A percentile compares a stretch with the other conserved stretches of the same genome.
Evolutionary conservation across 208 protist genomes (phyloP).

Genomic region (Acanthamoeba pearcei): DNA sequence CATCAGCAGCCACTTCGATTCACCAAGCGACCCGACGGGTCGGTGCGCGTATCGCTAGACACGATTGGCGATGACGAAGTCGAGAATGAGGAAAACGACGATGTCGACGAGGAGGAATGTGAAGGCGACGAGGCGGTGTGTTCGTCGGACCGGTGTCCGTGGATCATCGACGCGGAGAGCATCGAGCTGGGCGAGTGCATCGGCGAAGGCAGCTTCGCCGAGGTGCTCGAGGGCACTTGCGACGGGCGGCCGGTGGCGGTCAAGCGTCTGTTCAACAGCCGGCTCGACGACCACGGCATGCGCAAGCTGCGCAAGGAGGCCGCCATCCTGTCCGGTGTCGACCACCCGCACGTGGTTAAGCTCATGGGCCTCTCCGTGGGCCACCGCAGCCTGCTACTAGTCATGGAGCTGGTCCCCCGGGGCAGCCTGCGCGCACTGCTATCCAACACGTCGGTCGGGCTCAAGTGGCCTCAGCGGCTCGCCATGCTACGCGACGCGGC

Average conservation of each 20-base stretch:
- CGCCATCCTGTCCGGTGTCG: not conserved
- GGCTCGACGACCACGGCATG: slow-evolving; percentile 18
- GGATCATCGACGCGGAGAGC: not conserved
- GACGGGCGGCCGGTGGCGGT: slow-evolving; percentile 22
- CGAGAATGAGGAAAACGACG: not conserved
- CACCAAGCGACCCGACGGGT: too few species aligned
- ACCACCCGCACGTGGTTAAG: slow-evolving; percentile 14
- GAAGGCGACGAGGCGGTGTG: not conserved
- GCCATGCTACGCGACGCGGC: slow-evolving; percentile 48
- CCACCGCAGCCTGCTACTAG: slow-evolving; percentile 83
- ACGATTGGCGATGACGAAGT: not conserved
- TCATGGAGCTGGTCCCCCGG: slow-evolving; percentile 80
- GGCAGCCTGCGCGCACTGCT: slow-evolving; percentile 80
- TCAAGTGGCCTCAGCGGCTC: slow-evolving; percentile 15
- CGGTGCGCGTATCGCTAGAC: too few species aligned
- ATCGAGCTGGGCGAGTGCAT: not conserved
- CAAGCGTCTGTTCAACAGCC: not conserved
- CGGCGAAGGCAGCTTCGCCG: not conserved
- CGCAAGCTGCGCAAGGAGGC: slow-evolving; percentile 6
- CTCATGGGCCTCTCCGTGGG: slow-evolving; percentile 69
- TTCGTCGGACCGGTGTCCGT: not conserved
- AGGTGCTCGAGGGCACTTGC: not conserved
- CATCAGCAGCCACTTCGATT: too few species aligned
- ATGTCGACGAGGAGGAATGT: not conserved
- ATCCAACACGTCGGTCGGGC: slow-evolving; percentile 18